Evolutionary conservation across 2,329 filamentous ascomycete genomes (phyloP).

Genomic region (Fusarium oligoseptatum): DNA sequence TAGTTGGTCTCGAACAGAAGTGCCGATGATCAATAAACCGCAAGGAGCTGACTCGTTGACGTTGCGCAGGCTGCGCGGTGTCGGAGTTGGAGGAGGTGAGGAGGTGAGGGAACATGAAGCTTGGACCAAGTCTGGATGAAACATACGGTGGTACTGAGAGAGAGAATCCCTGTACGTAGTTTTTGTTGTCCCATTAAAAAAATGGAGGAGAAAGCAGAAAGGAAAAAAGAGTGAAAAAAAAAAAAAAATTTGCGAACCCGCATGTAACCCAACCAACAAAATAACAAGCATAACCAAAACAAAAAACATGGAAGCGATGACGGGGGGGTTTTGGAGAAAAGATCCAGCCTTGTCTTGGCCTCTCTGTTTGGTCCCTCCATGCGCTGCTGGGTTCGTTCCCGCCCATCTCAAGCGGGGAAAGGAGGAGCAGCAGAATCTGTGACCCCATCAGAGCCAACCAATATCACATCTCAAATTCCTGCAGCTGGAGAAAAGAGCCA

Average conservation of each 20-base stretch:
- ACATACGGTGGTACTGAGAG: slow-evolving; percentile 3
- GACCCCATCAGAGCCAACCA: not conserved
- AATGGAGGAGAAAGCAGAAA: not conserved
- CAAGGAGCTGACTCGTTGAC: not conserved
- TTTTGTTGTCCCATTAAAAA: not conserved
- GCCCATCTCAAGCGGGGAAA: not conserved
- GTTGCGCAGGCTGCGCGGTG: not conserved
- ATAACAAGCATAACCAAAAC: not conserved
- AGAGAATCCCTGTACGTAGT: not conserved
- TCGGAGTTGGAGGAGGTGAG: not conserved
- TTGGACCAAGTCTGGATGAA: slow-evolving; percentile 28
- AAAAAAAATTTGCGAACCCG: not conserved
- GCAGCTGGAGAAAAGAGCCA: not conserved
- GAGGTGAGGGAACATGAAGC: not conserved
- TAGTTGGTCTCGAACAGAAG: slow-evolving; percentile 17
- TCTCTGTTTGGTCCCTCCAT: not conserved
- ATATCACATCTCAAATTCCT: not conserved
- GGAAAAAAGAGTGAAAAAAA: not conserved
- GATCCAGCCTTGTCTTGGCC: not conserved
- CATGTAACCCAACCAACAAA: not conserved
- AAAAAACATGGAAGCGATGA: not conserved
- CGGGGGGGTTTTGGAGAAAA: not conserved
- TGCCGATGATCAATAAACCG: slow-evolving; percentile 30
- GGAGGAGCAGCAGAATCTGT: not conserved
- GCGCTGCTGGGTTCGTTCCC: not conserved